A percentile compares a stretch with the other conserved stretches of the same genome.
Evolutionary conservation across 2,329 filamentous ascomycete species (phyloP).

Genomic region (Metarhizium brunneum): DNA sequence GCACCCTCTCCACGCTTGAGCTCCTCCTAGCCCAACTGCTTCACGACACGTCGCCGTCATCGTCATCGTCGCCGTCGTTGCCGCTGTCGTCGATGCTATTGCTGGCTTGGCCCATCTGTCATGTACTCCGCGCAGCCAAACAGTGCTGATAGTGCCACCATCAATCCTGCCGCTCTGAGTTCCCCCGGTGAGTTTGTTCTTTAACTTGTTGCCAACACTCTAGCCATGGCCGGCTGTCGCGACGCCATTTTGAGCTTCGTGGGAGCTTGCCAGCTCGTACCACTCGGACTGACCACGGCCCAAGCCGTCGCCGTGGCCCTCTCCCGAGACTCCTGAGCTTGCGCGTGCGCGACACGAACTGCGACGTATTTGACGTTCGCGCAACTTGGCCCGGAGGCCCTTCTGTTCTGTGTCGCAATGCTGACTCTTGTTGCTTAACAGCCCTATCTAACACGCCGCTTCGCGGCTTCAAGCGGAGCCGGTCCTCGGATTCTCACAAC

Average conservation of each 20-base stretch:
- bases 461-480: slow-evolving; percentile 70
- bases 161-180: slow-evolving; percentile 82
- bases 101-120: slow-evolving; percentile 17
- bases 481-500: slow-evolving; percentile 60
- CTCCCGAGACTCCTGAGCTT: not conserved
- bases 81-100: slow-evolving; percentile 8
- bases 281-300: not conserved
- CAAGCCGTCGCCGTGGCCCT: slow-evolving; percentile 5
- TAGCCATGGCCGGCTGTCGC: not conserved
- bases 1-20: slow-evolving; percentile 29
- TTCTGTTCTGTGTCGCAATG: slow-evolving; percentile 8
- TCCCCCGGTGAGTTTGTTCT: slow-evolving; percentile 52
- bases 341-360: not conserved
- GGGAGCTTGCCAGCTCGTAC: not conserved
- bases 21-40: slow-evolving; percentile 44
- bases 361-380: not conserved
- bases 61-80: slow-evolving; percentile 17
- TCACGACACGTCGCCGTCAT: slow-evolving; percentile 49
- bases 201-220: not conserved
- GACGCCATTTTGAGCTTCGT: not conserved
- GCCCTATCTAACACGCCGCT: slow-evolving; percentile 44
- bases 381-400: not conserved
- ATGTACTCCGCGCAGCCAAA: slow-evolving; percentile 44
- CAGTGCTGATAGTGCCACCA: slow-evolving; percentile 77
- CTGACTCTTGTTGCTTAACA: slow-evolving; percentile 20